phyloP scores from a whole-genome alignment of 352 stramenopile species.

The Globisporangium rhizosaccharum region DNA sequence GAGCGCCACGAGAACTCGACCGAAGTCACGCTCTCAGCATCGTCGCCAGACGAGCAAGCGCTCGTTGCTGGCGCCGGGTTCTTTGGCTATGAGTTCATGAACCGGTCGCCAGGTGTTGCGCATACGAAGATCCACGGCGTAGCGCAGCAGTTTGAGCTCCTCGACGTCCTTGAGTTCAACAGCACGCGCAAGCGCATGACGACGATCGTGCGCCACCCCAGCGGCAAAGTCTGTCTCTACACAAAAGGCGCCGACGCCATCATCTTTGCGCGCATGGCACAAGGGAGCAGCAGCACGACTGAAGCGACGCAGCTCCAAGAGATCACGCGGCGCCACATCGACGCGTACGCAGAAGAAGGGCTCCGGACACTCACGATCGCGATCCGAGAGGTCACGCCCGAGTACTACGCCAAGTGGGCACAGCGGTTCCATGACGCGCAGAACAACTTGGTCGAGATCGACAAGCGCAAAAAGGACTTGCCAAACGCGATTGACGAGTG shows the following conservation, averaged over 20 bases:
- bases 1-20: conserved; percentile 84
- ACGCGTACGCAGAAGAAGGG: conserved; percentile 82
- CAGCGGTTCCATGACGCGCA: conserved; percentile 55
- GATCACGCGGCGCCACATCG: conserved; percentile 53
- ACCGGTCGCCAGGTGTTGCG: conserved; percentile 47
- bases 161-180: conserved; percentile 91
- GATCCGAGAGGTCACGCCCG: conserved; percentile 45
- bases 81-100: conserved; percentile 76
- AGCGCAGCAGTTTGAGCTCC: conserved; percentile 57
- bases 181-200: conserved; percentile 93
- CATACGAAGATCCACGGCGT: conserved; percentile 43
- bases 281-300: conserved; percentile 19
- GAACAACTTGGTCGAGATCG: conserved; percentile 71
- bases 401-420: conserved; percentile 53
- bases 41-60: conserved; percentile 86
- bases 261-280: conserved; percentile 48
- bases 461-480: conserved; percentile 73
- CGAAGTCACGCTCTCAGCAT: conserved; percentile 61
- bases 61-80: conserved; percentile 67
- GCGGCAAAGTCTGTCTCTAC: conserved; percentile 59
- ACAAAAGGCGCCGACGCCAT: conserved; percentile 72
- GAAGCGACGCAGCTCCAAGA: conserved; percentile 28
- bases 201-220: conserved; percentile 73
- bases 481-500: conserved; percentile 68
- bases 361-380: conserved; percentile 86